Evolutionary conservation across 139 green algal species (phyloP).

Genomic region (Zygnema cylindricum): DNA sequence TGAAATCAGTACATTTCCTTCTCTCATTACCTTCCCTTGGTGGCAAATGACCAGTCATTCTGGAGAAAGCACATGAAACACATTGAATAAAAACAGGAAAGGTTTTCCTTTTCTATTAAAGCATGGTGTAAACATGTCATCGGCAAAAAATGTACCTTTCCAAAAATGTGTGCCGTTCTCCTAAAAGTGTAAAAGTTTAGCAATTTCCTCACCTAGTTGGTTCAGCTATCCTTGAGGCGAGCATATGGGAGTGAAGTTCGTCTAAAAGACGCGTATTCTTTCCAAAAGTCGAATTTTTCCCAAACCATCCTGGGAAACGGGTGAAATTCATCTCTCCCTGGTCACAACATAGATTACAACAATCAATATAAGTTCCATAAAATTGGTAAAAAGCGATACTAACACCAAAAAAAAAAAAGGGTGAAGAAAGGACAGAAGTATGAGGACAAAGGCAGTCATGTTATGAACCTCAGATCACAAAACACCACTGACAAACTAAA

Average conservation of each 20-base stretch:
- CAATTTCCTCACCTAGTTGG: neutral
- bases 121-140: neutral
- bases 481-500: too few relatives aligned
- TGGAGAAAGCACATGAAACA: too few relatives aligned
- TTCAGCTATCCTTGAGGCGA: constrained; percentile 58
- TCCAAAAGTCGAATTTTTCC: constrained; percentile 78
- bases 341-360: constrained; percentile 19
- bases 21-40: too few relatives aligned
- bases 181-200: neutral
- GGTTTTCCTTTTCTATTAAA: neutral
- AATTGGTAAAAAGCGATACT: too few relatives aligned
- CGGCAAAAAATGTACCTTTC: neutral
- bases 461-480: too few relatives aligned
- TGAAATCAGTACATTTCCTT: too few relatives aligned
- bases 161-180: neutral
- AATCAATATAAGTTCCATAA: too few relatives aligned
- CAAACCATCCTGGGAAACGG: constrained; percentile 93
- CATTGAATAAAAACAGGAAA: too few relatives aligned
- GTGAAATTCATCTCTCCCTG: constrained; percentile 67
- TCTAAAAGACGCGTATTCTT: constrained; percentile 91
- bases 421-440: neutral
- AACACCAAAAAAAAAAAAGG: constrained; percentile 8
- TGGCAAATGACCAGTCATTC: too few relatives aligned
- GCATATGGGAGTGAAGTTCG: constrained; percentile 86
- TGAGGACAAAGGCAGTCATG: constrained; percentile 2